phyloP scores from a whole-genome alignment of 805 yeast genomes.

The Isabelozyma rhagii region DNA sequence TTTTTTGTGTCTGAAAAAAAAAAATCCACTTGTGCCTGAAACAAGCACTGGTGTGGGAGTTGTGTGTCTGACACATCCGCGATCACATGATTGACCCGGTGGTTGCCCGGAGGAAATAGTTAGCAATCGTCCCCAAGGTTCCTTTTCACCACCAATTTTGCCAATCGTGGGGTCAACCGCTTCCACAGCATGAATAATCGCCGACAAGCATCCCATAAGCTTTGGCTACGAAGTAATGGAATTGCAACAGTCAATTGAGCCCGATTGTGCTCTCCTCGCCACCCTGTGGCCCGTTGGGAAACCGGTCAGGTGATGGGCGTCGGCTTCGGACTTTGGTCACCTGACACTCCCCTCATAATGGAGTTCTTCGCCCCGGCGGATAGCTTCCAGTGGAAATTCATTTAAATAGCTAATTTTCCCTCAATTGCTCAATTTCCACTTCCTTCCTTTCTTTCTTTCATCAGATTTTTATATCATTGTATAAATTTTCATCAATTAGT shows the following conservation, averaged over 20 bases:
- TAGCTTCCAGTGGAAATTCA: background rate
- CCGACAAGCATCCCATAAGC: too few species aligned
- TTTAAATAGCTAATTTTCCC: background rate
- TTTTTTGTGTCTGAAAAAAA: background rate
- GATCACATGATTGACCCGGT: background rate
- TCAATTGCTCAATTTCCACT: background rate
- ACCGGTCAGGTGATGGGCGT: background rate
- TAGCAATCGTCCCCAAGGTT: background rate
- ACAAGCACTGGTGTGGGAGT: background rate
- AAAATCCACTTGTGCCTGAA: background rate
- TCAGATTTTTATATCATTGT: constrained; percentile 1
- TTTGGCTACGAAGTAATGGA: too few species aligned
- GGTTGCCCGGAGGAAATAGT: background rate
- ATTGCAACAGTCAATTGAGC: too few species aligned
- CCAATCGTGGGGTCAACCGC: background rate
- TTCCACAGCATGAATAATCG: background rate
- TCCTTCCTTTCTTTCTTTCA: background rate
- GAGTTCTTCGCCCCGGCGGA: constrained; percentile 13
- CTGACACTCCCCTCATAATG: constrained; percentile 3
- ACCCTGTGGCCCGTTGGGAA: too few species aligned
- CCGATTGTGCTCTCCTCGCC: too few species aligned
- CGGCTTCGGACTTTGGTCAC: constrained; percentile 1
- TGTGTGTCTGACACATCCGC: background rate
- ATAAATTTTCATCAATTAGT: constrained; percentile 3
- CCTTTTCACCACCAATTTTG: background rate